These are phyloP conservation scores for Blastocystis sp. DNA, from an alignment of 352 stramenopile genomes.

Conservation along the genomic window DNA sequence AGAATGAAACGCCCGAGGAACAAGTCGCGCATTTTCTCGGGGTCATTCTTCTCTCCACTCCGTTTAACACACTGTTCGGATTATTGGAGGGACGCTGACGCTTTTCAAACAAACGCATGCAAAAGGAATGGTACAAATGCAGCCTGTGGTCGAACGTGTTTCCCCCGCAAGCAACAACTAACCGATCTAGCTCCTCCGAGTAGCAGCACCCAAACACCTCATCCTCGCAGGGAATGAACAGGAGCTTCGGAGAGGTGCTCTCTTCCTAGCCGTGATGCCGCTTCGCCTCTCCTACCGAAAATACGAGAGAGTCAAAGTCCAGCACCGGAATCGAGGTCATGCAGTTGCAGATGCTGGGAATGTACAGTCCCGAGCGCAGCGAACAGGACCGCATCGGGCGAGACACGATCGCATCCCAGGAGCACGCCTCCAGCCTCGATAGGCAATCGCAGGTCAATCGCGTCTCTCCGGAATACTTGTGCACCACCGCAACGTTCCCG, in stretches of 20 bases:
- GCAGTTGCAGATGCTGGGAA: background rate
- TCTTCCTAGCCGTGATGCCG: background rate
- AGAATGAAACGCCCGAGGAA: background rate
- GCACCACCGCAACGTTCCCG: background rate
- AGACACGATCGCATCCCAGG: conserved; percentile 45
- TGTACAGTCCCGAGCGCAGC: background rate
- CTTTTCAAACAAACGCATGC: background rate
- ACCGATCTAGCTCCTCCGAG: background rate
- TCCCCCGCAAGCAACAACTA: conserved; percentile 58
- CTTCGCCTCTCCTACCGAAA: background rate
- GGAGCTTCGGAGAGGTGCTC: background rate
- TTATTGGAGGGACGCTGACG: too few relatives aligned
- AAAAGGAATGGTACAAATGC: background rate
- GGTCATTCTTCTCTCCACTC: background rate
- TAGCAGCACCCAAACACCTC: conserved; percentile 52
- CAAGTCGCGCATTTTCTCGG: background rate
- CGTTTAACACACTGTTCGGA: too few relatives aligned
- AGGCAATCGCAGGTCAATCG: background rate
- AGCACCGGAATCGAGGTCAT: background rate
- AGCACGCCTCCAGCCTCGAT: background rate
- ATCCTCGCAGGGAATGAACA: conserved; percentile 28
- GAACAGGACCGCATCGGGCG: conserved; percentile 33
- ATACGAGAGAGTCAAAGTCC: conserved; percentile 22
- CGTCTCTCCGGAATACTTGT: conserved; percentile 14
- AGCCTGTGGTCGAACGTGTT: conserved; percentile 49